A percentile compares a stretch with the other conserved stretches of the same genome.
Evolutionary conservation across 2,329 filamentous ascomycete species (phyloP).

Genomic region (Aspergillus sp.): DNA sequence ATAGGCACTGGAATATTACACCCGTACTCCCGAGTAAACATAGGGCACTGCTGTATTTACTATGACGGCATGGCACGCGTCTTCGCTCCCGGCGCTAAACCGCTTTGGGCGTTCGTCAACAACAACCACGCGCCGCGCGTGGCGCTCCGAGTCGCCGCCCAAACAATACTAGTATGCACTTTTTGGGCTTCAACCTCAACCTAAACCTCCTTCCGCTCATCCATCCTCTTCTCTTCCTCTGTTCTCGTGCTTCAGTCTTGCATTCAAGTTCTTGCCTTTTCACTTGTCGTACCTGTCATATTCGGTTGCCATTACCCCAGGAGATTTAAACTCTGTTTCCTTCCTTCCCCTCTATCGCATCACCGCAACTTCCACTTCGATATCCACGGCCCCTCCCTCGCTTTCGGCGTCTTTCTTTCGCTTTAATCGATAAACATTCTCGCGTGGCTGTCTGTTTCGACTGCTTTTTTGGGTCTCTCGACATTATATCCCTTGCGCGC

Average conservation of each 20-base stretch:
- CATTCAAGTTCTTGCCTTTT: not conserved
- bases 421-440: constrained; percentile 4
- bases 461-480: constrained; percentile 5
- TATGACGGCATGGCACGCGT: constrained; percentile 15
- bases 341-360: not conserved
- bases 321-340: not conserved
- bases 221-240: not conserved
- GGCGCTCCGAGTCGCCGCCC: constrained; percentile 11
- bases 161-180: not conserved
- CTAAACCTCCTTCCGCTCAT: not conserved
- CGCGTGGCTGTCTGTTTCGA: constrained; percentile 14
- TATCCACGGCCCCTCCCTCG: constrained; percentile 6
- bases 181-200: not conserved
- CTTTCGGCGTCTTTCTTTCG: constrained; percentile 14
- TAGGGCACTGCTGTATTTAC: not conserved
- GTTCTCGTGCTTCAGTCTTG: not conserved
- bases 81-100: constrained; percentile 18
- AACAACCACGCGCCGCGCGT: constrained; percentile 26
- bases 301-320: not conserved
- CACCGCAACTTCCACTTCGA: constrained; percentile 16
- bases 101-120: constrained; percentile 15
- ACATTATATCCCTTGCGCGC: constrained; percentile 13
- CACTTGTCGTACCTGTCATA: not conserved
- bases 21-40: no score
- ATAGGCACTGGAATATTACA: no score